Evolutionary conservation across 352 stramenopile genomes (phyloP).

Genomic region (Thalassiosira livingstoniorum): DNA sequence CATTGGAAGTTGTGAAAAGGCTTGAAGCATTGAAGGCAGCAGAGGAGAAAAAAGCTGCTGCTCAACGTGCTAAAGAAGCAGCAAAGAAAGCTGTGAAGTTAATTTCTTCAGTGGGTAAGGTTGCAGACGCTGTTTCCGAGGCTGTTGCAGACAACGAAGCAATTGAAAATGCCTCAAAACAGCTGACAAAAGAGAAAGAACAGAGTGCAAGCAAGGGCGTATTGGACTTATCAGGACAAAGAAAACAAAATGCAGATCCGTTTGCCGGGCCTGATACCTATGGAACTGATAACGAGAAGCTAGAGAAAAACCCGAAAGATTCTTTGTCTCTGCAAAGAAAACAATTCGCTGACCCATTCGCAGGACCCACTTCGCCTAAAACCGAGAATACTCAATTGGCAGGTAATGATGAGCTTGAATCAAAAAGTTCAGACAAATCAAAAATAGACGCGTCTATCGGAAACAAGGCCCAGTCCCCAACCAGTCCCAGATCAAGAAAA

Average conservation of each 20-base stretch:
- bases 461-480: not conserved
- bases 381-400: not conserved
- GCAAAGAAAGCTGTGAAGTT: slow-evolving; percentile 26
- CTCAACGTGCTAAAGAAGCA: slow-evolving; percentile 45
- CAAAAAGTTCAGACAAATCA: not conserved
- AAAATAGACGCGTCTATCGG: not conserved
- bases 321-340: not conserved
- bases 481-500: not conserved
- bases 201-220: slow-evolving; percentile 30
- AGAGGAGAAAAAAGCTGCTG: slow-evolving; percentile 67
- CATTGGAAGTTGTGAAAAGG: slow-evolving; percentile 75
- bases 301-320: not conserved
- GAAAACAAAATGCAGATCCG: slow-evolving; percentile 57
- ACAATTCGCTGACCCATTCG: slow-evolving; percentile 19
- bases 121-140: no score
- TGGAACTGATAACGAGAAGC: not conserved
- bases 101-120: not conserved
- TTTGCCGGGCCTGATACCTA: slow-evolving; percentile 33
- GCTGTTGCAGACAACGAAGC: not conserved
- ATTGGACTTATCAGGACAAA: slow-evolving; percentile 56
- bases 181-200: not conserved
- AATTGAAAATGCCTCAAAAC: not conserved
- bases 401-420: not conserved
- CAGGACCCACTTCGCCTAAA: slow-evolving; percentile 7
- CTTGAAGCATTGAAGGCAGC: slow-evolving; percentile 69